phyloP scores from a whole-genome alignment of 202 grass and related monocot species.

The Panicum hallii region DNA sequence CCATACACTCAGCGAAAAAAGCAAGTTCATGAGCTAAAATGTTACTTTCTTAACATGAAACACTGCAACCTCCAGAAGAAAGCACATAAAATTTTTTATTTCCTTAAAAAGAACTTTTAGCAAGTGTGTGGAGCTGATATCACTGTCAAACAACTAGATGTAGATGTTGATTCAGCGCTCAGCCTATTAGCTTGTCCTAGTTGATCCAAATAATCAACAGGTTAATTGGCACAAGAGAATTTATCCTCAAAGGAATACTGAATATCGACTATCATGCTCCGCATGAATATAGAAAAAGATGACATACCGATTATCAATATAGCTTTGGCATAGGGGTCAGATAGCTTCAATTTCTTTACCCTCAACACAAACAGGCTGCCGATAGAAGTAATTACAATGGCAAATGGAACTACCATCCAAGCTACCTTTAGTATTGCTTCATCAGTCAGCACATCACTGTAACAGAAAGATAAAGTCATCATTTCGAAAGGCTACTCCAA shows the following conservation, averaged over 20 bases:
- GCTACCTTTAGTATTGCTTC: constrained; percentile 78
- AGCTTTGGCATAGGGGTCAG: constrained; percentile 88
- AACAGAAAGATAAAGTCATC: constrained; percentile 41
- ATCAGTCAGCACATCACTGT: constrained; percentile 71
- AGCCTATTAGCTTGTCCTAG: not conserved
- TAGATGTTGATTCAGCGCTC: not conserved
- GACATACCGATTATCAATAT: constrained; percentile 84
- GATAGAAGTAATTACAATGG: constrained; percentile 74
- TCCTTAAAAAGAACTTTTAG: constrained; percentile 4
- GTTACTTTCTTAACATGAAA: not conserved
- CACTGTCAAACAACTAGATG: not conserved
- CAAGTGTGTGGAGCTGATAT: not conserved
- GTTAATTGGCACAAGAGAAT: constrained; percentile 11
- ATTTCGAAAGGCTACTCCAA: constrained; percentile 9
- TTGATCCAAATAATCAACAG: constrained; percentile 27
- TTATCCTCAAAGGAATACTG: constrained; percentile 2
- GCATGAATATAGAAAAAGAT: constrained; percentile 22
- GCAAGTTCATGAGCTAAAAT: too few species aligned
- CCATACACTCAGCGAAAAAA: too few species aligned
- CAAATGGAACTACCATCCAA: constrained; percentile 93
- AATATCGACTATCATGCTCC: not conserved
- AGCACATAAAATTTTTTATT: not conserved
- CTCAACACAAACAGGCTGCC: constrained; percentile 76
- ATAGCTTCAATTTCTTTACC: constrained; percentile 72
- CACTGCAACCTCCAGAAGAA: not conserved